Percentiles rank a stretch among this genome's conserved stretches.
Evolutionary conservation across 2,329 filamentous ascomycete species (phyloP).

Genomic region (Pseudonectria buxi): DNA sequence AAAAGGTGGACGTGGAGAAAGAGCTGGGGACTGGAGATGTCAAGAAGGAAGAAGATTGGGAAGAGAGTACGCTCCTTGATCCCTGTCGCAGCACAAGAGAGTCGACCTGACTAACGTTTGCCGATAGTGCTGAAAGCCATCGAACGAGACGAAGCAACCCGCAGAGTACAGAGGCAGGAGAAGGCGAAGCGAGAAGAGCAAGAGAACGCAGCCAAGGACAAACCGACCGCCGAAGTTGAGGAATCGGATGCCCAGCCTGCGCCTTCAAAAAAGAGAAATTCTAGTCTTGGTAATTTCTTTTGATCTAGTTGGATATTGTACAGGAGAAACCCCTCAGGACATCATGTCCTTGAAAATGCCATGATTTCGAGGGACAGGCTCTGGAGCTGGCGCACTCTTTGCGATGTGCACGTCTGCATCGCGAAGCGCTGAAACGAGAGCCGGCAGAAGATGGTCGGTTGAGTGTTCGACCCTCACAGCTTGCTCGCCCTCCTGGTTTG

Average conservation of each 20-base stretch:
- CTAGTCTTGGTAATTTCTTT: slow-evolving; percentile 43
- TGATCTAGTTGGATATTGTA: slow-evolving; percentile 25
- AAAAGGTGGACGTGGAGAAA: slow-evolving; percentile 79
- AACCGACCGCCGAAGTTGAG: slow-evolving; percentile 8
- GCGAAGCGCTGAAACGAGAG: slow-evolving; percentile 46
- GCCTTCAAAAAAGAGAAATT: slow-evolving; percentile 19
- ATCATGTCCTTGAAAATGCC: slow-evolving; percentile 53
- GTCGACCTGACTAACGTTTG: slow-evolving; percentile 7
- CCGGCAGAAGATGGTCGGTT: slow-evolving; percentile 52
- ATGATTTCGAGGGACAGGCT: slow-evolving; percentile 16
- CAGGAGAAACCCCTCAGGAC: slow-evolving; percentile 33
- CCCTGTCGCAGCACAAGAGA: neutral
- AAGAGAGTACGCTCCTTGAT: slow-evolving; percentile 56
- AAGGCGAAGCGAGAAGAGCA: slow-evolving; percentile 28
- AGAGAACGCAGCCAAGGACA: slow-evolving; percentile 5
- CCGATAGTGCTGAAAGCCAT: slow-evolving; percentile 58
- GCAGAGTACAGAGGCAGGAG: slow-evolving; percentile 38
- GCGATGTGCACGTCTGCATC: slow-evolving; percentile 14
- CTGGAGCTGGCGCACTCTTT: slow-evolving; percentile 5
- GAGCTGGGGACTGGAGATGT: slow-evolving; percentile 71
- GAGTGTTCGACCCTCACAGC: slow-evolving; percentile 52
- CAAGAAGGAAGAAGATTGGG: slow-evolving; percentile 76
- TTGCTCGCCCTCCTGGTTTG: slow-evolving; percentile 41
- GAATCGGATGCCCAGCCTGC: slow-evolving; percentile 13
- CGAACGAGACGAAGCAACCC: slow-evolving; percentile 53